A percentile compares a stretch with the other conserved stretches of the same genome.
These are phyloP conservation scores for Eucalyptus globulus DNA, from an alignment of 345 rosid species.

Conservation along the genomic window DNA sequence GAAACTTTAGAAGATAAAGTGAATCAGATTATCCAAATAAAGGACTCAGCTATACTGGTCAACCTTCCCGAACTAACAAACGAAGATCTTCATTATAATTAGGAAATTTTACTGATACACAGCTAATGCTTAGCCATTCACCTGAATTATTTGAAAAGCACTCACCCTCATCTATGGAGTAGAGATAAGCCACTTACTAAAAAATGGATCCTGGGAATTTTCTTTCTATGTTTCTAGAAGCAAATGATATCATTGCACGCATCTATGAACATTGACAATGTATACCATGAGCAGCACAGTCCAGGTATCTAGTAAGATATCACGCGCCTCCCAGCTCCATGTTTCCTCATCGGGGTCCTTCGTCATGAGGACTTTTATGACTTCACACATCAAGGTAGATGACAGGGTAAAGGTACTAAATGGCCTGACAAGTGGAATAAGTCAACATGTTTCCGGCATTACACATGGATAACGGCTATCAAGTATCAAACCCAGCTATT, in stretches of 20 bases:
- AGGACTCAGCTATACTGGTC: background rate
- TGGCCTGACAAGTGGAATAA: conserved; percentile 50
- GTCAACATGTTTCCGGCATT: background rate
- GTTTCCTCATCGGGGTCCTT: conserved; percentile 58
- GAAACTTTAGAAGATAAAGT: background rate
- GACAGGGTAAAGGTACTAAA: conserved; percentile 68
- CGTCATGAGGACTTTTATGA: conserved; percentile 62
- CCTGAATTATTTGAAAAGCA: background rate
- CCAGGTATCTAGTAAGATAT: conserved; percentile 92
- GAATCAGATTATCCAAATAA: background rate
- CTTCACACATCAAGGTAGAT: conserved; percentile 83
- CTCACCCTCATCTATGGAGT: background rate
- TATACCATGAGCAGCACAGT: conserved; percentile 69
- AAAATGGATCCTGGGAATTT: background rate
- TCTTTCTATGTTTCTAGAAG: background rate
- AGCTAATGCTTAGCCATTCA: background rate
- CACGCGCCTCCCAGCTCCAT: conserved; percentile 99
- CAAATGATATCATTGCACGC: background rate
- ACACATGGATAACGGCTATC: background rate
- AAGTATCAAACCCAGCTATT: background rate
- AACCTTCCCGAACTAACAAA: background rate
- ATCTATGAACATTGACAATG: background rate
- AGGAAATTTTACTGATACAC: background rate
- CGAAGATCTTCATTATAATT: background rate
- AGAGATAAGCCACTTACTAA: background rate